Percentiles rank a stretch among this genome's conserved stretches.
These are phyloP conservation scores for Cordyceps sp. DNA, from an alignment of 2,329 filamentous ascomycete genomes.

Conservation along the genomic window DNA sequence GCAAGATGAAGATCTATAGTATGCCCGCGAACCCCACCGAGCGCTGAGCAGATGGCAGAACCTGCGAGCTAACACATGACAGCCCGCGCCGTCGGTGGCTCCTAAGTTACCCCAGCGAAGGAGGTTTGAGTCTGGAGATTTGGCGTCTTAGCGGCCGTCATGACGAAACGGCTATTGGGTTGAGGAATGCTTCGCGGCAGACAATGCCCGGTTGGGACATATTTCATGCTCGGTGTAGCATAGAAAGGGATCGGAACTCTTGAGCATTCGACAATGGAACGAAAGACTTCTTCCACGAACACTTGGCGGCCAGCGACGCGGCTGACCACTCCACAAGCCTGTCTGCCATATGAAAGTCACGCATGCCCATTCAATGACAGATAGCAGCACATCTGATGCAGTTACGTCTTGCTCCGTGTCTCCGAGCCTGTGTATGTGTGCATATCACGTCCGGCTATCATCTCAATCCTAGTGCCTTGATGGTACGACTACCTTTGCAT, in stretches of 20 bases:
- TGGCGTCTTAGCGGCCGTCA: slow-evolving; percentile 20
- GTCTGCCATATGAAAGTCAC: too few relatives aligned
- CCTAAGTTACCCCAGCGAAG: slow-evolving; percentile 20
- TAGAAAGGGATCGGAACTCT: slow-evolving; percentile 17
- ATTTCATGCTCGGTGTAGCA: slow-evolving; percentile 23
- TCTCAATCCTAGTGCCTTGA: too few relatives aligned
- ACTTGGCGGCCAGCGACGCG: too few relatives aligned
- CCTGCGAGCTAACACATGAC: slow-evolving; percentile 11
- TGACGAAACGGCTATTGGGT: slow-evolving; percentile 17
- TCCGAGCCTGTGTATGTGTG: too few relatives aligned
- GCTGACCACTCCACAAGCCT: too few relatives aligned
- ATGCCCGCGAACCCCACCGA: slow-evolving; percentile 16
- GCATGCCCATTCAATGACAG: too few relatives aligned
- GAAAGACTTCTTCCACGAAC: slow-evolving; percentile 16
- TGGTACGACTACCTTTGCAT: too few relatives aligned
- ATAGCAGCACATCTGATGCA: too few relatives aligned
- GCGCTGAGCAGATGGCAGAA: neutral
- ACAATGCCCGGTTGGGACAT: slow-evolving; percentile 20
- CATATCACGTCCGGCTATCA: too few relatives aligned
- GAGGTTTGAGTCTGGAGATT: slow-evolving; percentile 18
- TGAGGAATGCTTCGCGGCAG: slow-evolving; percentile 17
- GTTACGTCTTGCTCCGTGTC: too few relatives aligned
- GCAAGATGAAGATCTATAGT: slow-evolving; percentile 98
- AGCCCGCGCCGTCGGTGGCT: slow-evolving; percentile 45
- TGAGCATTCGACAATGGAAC: slow-evolving; percentile 22